Evolutionary conservation across 169 alveolate genomes (phyloP), one percentile per base, ranked within the genome.

Genomic region (Cryptosporidium canis): DNA sequence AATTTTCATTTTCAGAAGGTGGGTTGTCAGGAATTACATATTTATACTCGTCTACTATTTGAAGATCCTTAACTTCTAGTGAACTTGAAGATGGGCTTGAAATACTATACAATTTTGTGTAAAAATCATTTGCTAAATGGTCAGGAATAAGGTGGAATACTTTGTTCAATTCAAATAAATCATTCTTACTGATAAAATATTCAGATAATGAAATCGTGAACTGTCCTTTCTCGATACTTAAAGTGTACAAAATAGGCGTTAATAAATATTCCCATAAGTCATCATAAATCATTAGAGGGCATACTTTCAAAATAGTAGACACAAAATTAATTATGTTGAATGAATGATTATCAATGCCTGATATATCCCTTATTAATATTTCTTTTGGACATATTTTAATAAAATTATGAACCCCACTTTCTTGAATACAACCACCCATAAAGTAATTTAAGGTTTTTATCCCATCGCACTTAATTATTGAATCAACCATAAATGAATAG

Each of bases 351-450:
- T 18, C 24, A 21, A 11, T 11, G 55, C 65, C 37, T 35, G 43
- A 6, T n/a, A 47, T 8, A 55, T 24, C 55, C 11, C 6, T 43
- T 37, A 41, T 66, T 43, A 66, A n/a, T 41, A 55, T 41, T 35
- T 77, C 72, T 14, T 27, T 63, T 29, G 87, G 58, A 44, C 35
- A 77, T 33, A 21, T 9, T 18, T 56, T 29, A 24, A 55, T 58
- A 77, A 77, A 77, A 29, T 63, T 24, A 3, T 56, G 16, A 6
- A 61, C 8, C 6, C 87, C 71, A 58, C 58, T 55, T 55, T 55
- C 87, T 39, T 61, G 72, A 5, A 77, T 43, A 21, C 77, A 77
- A 12, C 66, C 87, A 27, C 77, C 87, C 3, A 77, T 18, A 5
- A 77, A 77, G 44, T 77, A 77, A 43, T 77, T 77, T 12, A 77